Conservation (phyloP, 208 protist genomes). For the Trypanosoma mega region DNA sequence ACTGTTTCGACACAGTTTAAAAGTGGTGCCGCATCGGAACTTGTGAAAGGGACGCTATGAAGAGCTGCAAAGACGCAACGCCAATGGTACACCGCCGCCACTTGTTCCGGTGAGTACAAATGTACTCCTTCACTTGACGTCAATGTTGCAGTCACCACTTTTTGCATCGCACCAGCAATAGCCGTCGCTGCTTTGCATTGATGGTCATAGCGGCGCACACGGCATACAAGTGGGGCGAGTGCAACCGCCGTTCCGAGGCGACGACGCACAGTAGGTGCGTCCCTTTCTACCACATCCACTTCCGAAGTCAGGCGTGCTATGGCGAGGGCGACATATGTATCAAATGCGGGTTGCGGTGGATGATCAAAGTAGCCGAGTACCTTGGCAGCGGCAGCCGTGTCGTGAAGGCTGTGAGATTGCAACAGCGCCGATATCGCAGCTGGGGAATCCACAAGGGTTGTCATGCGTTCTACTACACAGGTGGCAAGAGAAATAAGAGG, state of each 20-base stretch:
- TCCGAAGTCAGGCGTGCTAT: constrained; percentile 22
- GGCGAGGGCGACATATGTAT: constrained; percentile 44
- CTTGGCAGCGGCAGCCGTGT: constrained; percentile 44
- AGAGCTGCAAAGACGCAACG: constrained; percentile 25
- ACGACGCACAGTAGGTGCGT: neutral
- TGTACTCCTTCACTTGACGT: neutral
- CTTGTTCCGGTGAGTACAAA: constrained; percentile 25
- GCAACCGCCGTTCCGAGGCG: neutral
- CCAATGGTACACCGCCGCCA: constrained; percentile 22
- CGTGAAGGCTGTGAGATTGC: constrained; percentile 32
- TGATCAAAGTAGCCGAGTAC: constrained; percentile 55
- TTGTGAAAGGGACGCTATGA: constrained; percentile 18
- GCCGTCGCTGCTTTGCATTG: neutral
- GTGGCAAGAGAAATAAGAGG: constrained; percentile 25
- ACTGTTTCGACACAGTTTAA: constrained; percentile 19
- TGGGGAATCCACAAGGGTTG: constrained; percentile 34
- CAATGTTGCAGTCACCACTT: neutral
- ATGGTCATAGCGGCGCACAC: constrained; percentile 18
- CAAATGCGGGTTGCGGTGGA: constrained; percentile 70
- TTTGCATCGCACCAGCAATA: neutral
- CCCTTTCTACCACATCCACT: neutral
- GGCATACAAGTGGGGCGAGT: neutral
- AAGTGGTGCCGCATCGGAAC: constrained; percentile 10
- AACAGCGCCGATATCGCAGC: constrained; percentile 30
- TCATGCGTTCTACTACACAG: constrained; percentile 50